These are phyloP conservation scores for Thraustotheca clavata DNA, from an alignment of 352 stramenopile species.

Conservation along the genomic window DNA sequence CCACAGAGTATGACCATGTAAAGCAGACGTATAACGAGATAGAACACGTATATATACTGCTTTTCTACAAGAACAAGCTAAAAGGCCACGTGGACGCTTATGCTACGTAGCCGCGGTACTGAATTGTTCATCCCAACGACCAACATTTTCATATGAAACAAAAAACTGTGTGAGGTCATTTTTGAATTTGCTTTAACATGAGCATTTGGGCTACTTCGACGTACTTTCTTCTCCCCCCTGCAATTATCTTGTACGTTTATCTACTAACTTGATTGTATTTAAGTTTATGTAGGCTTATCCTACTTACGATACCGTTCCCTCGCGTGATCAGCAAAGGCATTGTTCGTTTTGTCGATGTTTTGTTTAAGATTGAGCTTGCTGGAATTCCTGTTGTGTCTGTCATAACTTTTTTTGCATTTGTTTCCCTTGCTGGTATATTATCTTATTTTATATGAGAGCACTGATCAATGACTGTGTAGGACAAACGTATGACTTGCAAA, in stretches of 20 bases:
- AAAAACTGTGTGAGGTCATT: no score
- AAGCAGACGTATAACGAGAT: no score
- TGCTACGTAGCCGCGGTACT: no score
- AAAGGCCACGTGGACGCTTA: no score
- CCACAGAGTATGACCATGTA: no score
- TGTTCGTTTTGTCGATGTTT: constrained; percentile 59
- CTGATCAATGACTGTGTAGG: constrained; percentile 24
- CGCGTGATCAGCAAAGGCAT: constrained; percentile 50
- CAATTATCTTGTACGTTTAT: constrained; percentile 53
- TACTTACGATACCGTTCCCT: constrained; percentile 74
- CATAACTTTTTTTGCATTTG: constrained; percentile 65
- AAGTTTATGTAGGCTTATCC: constrained; percentile 37
- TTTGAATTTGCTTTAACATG: constrained; percentile 1
- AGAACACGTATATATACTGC: no score
- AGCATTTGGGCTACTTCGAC: constrained; percentile 66
- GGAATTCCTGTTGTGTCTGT: constrained; percentile 64
- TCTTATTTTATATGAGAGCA: neutral
- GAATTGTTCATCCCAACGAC: no score
- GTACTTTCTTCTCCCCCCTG: constrained; percentile 63
- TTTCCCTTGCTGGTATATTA: constrained; percentile 39
- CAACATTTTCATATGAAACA: no score
- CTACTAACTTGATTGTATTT: neutral
- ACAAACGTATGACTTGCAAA: constrained; percentile 72
- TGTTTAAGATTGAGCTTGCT: constrained; percentile 67
- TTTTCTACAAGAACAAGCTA: no score